These are phyloP conservation scores for Sequoia sempervirens DNA, from an alignment of 75 land plant species.

Conservation along the genomic window DNA sequence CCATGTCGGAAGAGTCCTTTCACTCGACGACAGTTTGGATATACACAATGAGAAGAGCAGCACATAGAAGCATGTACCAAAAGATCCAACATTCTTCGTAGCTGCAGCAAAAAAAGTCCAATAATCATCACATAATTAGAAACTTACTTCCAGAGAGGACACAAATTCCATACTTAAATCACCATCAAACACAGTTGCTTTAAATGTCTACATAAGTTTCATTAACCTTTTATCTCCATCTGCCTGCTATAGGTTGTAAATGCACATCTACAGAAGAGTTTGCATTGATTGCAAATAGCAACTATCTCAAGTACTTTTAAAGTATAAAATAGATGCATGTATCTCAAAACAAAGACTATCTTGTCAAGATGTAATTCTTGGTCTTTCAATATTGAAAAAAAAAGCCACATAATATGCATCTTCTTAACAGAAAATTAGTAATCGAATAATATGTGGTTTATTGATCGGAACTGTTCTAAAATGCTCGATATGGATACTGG, in stretches of 20 bases:
- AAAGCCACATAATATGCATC: background rate
- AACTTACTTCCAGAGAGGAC: background rate
- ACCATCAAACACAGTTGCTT: background rate
- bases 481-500: too few relatives aligned
- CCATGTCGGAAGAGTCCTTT: conserved; percentile 96
- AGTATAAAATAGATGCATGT: background rate
- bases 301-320: background rate
- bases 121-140: background rate
- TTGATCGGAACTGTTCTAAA: too few relatives aligned
- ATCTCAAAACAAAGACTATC: background rate
- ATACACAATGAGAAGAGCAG: conserved; percentile 59
- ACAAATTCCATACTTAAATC: background rate
- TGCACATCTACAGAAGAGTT: background rate
- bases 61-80: conserved; percentile 90
- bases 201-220: background rate
- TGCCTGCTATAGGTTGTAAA: background rate
- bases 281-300: background rate
- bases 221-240: background rate
- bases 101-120: background rate
- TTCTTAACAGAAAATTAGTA: too few relatives aligned
- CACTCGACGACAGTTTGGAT: conserved; percentile 84
- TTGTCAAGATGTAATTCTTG: background rate
- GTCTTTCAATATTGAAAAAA: background rate
- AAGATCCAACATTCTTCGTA: background rate
- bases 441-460: too few relatives aligned